Base-by-base conservation (phyloP, 2,329 filamentous ascomycete species). In the Myriosclerotinia duriaeana region DNA sequence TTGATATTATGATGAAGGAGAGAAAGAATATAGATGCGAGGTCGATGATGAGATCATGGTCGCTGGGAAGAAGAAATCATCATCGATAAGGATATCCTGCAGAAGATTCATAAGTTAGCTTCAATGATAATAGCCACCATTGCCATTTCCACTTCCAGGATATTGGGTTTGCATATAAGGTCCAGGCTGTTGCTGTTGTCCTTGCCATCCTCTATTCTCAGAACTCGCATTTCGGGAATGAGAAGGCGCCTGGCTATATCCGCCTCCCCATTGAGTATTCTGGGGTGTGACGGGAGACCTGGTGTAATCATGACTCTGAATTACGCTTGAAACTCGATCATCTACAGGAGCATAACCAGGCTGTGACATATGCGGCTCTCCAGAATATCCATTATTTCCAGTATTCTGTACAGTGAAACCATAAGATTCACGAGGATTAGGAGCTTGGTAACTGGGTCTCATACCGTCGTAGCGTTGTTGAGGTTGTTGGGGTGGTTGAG, bases 391-490 rank as follows among this genome's bases (percentile, higher is more conserved):
- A 62, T 52, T 53, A n/a, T 62, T 53, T 52, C 44, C 42, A 53
- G 34, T 34, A 48, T 38, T 38, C 44, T 53, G 58, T 53, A 26
- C 22, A 62, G 38, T 48, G 17, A 44, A 53, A 14, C 58, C 44
- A 61, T 61, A 48, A 40, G 58, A 50, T 61, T 66, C 54, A 44
- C 38, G 54, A 53, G 46, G 53, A 42, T 50, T 40, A 15, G 56
- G 64, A 66, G 64, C 55, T 61, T 60, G 48, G n/a, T 60, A 59
- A 66, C 34, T 64, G 59, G 65, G 58, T 63, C 17, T 64, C 71
- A 70, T 75, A 72, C 71, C 73, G 72, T 73, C 69, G 69, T 73
- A 74, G 67, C 70, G 69, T n/a, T 69, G 67, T 48, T 50, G 44
- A 2, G 22, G 48, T 50, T 14, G 48, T n/a, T 69, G 67, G 36